phyloP scores from a whole-genome alignment of 305 asterid genomes.

The Andrographis paniculata region DNA sequence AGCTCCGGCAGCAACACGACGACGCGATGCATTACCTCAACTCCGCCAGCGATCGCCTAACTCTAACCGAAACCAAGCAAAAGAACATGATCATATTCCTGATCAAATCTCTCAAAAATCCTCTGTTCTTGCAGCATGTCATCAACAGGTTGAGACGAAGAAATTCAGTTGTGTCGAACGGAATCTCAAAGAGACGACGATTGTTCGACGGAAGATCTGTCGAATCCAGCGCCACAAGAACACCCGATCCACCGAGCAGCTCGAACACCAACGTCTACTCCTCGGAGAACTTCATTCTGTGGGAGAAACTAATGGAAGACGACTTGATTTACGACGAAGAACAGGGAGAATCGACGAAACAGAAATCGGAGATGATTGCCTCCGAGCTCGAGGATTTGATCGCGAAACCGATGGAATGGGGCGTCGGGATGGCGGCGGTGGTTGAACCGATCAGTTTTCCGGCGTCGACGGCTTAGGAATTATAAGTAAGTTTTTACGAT shows the following conservation, averaged over 20 bases:
- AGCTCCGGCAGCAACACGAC: conserved; percentile 49
- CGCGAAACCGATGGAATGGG: conserved; percentile 24
- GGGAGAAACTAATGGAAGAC: conserved; percentile 96
- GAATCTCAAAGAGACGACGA: conserved; percentile 26
- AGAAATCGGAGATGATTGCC: conserved; percentile 36
- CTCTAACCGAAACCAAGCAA: conserved; percentile 30
- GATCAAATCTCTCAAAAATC: conserved; percentile 37
- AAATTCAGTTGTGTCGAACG: neutral
- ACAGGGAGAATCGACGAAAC: neutral
- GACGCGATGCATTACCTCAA: conserved; percentile 23
- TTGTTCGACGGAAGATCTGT: conserved; percentile 12
- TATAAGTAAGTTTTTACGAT: no score
- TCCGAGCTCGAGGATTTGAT: conserved; percentile 38
- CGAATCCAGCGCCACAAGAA: neutral
- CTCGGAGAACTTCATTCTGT: conserved; percentile 31
- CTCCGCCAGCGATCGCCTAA: conserved; percentile 26
- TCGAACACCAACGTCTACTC: no score
- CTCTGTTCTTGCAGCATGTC: conserved; percentile 20
- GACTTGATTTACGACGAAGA: conserved; percentile 65
- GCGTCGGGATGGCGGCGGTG: conserved; percentile 14
- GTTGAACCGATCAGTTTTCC: conserved; percentile 17
- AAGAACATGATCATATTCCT: conserved; percentile 29
- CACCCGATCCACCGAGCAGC: no score
- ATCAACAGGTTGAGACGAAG: neutral
- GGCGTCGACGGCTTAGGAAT: conserved; percentile 15